Percentiles rank a stretch among this genome's conserved stretches.
These are phyloP conservation scores for Beauveria scarabaeidicola DNA, from an alignment of 2,329 filamentous ascomycete species.

Conservation along the genomic window DNA sequence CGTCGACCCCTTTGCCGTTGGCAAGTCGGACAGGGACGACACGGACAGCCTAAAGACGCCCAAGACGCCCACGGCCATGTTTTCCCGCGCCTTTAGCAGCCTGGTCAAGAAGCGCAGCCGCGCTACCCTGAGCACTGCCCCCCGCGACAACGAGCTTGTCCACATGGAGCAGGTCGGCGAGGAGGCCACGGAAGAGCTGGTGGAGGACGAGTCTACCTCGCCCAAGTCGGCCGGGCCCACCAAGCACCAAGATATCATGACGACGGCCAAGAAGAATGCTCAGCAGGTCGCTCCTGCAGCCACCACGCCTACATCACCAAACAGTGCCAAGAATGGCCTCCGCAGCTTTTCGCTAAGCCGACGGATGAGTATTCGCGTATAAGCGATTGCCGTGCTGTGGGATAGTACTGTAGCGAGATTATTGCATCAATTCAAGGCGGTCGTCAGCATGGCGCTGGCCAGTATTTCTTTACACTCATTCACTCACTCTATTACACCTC, in stretches of 20 bases:
- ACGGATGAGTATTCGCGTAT: constrained; percentile 12
- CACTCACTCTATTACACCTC: not conserved
- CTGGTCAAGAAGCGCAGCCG: constrained; percentile 48
- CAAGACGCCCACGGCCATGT: constrained; percentile 37
- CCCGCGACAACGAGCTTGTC: constrained; percentile 18
- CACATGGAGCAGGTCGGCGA: constrained; percentile 29
- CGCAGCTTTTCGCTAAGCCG: constrained; percentile 10
- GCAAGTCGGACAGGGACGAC: constrained; percentile 22
- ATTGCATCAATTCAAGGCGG: not conserved
- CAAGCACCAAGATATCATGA: constrained; percentile 41
- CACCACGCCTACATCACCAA: constrained; percentile 13
- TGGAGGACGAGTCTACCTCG: constrained; percentile 8
- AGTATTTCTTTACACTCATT: not conserved
- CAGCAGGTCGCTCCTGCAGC: not conserved
- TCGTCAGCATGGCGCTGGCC: not conserved
- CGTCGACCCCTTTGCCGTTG: constrained; percentile 44
- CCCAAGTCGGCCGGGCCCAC: constrained; percentile 23
- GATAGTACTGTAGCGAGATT: not conserved
- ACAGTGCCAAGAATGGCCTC: constrained; percentile 3
- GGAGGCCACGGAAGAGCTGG: constrained; percentile 18
- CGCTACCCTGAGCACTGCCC: constrained; percentile 31
- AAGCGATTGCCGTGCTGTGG: not conserved
- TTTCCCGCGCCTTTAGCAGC: constrained; percentile 43
- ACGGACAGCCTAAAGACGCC: constrained; percentile 29
- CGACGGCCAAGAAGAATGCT: constrained; percentile 35